Evolutionary conservation across 1,284 basidiomycete species (phyloP), one percentile per base, ranked within the genome.

Genomic region (Psilocybe mexicana): DNA sequence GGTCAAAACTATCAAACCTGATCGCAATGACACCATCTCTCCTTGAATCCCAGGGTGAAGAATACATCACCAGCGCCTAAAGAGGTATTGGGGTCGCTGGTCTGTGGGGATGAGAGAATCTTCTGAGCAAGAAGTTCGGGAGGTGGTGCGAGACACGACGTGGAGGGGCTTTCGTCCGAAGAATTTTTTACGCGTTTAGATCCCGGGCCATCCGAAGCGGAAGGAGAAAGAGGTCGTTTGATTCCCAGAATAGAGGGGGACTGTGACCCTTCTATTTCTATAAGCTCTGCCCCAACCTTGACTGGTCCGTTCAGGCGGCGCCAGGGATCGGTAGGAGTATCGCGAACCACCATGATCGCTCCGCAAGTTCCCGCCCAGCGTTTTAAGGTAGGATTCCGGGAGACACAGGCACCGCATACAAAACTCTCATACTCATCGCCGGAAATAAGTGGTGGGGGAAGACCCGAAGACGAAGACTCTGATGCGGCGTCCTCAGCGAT

Each of bases 1-100:
- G 18, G 18, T 18, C 18, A 18, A 62, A 53, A 43, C 46, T 14
- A 54, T 72, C 82, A 69, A 60, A 88, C 88, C 43, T 74, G 70
- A 53, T 73, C 66, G 64, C 91, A 93, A 46, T 75, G 81, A 71
- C 90, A 93, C 90, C 88, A 92, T 18, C 86, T 79, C 49, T 83
- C 74, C 58, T 88, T 81, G 74, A 86, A 93, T 18, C 83, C 85
- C 23, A 86, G 82, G 0, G 82, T 83, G 47, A 92, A 72, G 70
- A 92, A 92, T 26, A 92, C 69, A 65, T 92, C 90, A 0, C 88
- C 88, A 1, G 79, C 71, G 24, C 87, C 84, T 52, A 79, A 65
- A 42, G 70, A 71, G 38, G 56, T 44, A 47, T 69, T 61, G 11
- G 65, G 52, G 56, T 72, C 68, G 36, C 62, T 50, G 12, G 61